These are phyloP conservation scores for Plantago ovata DNA, from an alignment of 257 asterid species.

Conservation along the genomic window DNA sequence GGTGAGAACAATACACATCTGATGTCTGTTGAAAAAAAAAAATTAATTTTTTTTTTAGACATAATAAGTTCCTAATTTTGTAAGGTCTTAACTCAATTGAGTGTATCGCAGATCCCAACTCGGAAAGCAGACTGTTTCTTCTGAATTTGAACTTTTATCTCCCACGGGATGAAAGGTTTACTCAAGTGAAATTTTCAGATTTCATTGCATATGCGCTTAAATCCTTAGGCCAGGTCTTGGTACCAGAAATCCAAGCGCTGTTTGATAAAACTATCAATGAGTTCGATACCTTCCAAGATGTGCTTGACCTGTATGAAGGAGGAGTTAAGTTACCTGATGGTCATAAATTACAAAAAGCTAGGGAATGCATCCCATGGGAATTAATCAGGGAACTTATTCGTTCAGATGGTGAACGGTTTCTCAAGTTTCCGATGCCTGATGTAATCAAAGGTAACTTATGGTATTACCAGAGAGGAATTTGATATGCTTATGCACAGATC, in stretches of 20 bases:
- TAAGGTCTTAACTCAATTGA: conserved; percentile 5
- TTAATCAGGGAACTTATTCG: conserved; percentile 59
- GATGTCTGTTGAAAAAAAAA: too few species aligned
- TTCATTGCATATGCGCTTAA: conserved; percentile 72
- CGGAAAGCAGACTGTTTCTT: conserved; percentile 61
- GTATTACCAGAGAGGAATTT: not conserved
- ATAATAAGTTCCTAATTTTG: not conserved
- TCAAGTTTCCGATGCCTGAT: conserved; percentile 77
- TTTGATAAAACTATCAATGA: conserved; percentile 79
- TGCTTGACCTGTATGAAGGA: conserved; percentile 58
- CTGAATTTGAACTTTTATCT: conserved; percentile 59
- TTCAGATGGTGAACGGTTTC: conserved; percentile 52
- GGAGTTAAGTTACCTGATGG: conserved; percentile 52
- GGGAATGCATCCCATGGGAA: conserved; percentile 63
- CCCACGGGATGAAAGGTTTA: conserved; percentile 81
- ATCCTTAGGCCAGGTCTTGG: conserved; percentile 67
- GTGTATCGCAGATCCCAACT: conserved; percentile 53
- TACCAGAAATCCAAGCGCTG: conserved; percentile 56
- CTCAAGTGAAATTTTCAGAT: conserved; percentile 71
- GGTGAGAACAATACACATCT: conserved; percentile 34
- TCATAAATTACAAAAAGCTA: conserved; percentile 30
- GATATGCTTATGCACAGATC: not conserved
- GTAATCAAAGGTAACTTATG: conserved; percentile 58
- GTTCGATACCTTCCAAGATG: conserved; percentile 76
- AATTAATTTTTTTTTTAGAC: too few species aligned